Percentiles rank a stretch among this genome's conserved stretches.
Evolutionary conservation across 1,284 basidiomycete species (phyloP).

Genomic region (Ustilago tritici): DNA sequence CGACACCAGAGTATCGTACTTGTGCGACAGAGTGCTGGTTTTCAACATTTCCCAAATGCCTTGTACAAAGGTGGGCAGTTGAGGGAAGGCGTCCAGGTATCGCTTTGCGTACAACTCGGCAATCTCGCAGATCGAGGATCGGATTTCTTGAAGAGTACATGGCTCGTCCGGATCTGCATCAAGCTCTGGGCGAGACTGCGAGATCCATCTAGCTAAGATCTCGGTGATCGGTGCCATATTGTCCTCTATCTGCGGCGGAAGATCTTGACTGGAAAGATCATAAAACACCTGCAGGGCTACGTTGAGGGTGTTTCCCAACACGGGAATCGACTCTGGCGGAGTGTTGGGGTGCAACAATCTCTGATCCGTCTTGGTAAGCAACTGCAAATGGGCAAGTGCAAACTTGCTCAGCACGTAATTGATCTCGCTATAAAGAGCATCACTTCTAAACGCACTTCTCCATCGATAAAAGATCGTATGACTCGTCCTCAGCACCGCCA

Average conservation of each 20-base stretch:
- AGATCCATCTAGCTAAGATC: conserved; percentile 60
- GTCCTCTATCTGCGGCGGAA: conserved; percentile 95
- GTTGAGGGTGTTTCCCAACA: conserved; percentile 67
- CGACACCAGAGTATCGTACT: conserved; percentile 90
- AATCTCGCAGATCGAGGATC: conserved; percentile 90
- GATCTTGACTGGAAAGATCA: conserved; percentile 93
- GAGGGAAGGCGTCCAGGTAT: conserved; percentile 86
- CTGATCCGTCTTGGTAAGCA: conserved; percentile 57
- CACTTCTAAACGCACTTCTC: conserved; percentile 89
- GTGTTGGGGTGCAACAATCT: conserved; percentile 69
- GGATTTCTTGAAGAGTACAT: conserved; percentile 85
- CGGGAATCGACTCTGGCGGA: conserved; percentile 67
- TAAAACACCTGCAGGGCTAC: conserved; percentile 90
- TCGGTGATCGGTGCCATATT: conserved; percentile 73
- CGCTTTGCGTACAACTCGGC: conserved; percentile 91
- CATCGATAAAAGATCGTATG: conserved; percentile 95
- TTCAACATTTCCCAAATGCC: conserved; percentile 91
- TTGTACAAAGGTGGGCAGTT: conserved; percentile 85
- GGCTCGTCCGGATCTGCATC: conserved; percentile 79
- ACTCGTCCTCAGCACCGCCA: conserved; percentile 90
- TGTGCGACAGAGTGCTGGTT: conserved; percentile 78
- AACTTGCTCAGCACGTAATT: conserved; percentile 90
- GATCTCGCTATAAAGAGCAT: conserved; percentile 89
- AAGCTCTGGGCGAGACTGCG: conserved; percentile 61
- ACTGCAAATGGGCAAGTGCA: conserved; percentile 82